Base-by-base conservation (phyloP, 2,329 filamentous ascomycete species). In the Penicillium polonicum region DNA sequence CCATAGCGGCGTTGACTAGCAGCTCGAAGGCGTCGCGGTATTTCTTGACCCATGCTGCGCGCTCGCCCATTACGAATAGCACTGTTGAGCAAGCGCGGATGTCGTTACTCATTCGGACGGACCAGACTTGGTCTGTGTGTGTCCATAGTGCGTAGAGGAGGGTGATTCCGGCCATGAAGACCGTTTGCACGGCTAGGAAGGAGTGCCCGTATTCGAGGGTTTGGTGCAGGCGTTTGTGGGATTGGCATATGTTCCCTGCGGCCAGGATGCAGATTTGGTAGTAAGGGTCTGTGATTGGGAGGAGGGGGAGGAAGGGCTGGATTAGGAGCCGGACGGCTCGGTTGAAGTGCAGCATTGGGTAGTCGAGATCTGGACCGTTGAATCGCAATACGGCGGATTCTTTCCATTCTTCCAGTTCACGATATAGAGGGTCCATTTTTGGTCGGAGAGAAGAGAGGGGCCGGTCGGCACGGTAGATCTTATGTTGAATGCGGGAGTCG, bases 391-490 rank as follows among this genome's bases (percentile, higher is more conserved):
- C 64, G 7, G 75, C 72, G 3, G 72, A 74, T 52, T 70, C 61
- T 63, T 76, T 79, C 80, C 80, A 82, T 39, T 76, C 73, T 60
- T 82, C 78, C 0, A 83, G 72, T 48, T 78, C 73, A 33, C 74
- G 70, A 46, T 79, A 76, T 1, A 81, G 71, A 5, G 70, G 73
- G 59, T 79, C 76, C 67, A 82, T 78, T 62, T 82, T 82, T 25
- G 75, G 72, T n/a, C 73, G 73, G 4, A 82, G 68, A 3, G 76
- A 69, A 27, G 74, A 70, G 4, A 81, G 69, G 2, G 78, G 74
- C 36, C 76, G 73, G 59, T 83, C 80, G 15, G 79, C 77, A 15
- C 80, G 75, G 61, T 83, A 83, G 36, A 83, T 78, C n/a, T 79
- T 80, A 52, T 79, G 74, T 60, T 82, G 79, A 31, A 82, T 82